A percentile compares a stretch with the other conserved stretches of the same genome.
Conservation (phyloP, 2,329 filamentous ascomycete species). For the Aspergillus pseudonomiae region DNA sequence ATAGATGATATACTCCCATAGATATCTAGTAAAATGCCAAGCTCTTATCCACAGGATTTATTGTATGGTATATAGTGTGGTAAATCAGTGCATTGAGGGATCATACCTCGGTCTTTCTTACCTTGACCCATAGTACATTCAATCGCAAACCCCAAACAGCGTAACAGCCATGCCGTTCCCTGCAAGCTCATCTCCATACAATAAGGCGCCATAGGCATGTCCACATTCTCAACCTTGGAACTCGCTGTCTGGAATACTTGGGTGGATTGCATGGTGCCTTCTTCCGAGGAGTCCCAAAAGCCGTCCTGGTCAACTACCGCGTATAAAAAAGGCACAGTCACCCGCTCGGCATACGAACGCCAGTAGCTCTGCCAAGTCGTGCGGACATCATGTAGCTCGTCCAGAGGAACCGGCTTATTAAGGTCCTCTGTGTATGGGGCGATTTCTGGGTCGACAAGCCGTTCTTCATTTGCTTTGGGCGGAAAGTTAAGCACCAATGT, state of each 20-base stretch:
- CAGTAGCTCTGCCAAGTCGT: constrained; percentile 11
- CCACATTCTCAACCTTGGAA: constrained; percentile 3
- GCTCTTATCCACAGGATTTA: no score
- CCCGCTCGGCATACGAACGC: constrained; percentile 8
- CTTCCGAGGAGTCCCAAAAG: constrained; percentile 8
- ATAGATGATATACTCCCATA: no score
- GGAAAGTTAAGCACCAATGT: constrained; percentile 10
- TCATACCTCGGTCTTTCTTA: neutral
- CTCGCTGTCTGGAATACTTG: constrained; percentile 8
- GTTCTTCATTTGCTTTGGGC: neutral
- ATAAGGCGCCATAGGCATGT: constrained; percentile 12
- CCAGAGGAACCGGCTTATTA: constrained; percentile 11
- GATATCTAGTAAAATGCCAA: no score
- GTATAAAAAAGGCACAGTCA: constrained; percentile 17
- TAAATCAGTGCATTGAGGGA: neutral
- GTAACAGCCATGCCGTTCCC: constrained; percentile 8
- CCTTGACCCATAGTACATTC: constrained; percentile 3
- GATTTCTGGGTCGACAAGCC: constrained; percentile 3
- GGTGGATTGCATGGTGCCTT: constrained; percentile 5
- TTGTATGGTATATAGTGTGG: no score
- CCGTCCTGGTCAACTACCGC: constrained; percentile 15
- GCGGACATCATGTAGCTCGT: constrained; percentile 14
- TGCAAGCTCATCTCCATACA: constrained; percentile 16
- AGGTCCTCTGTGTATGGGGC: neutral
- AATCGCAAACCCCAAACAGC: constrained; percentile 16